phyloP scores from a whole-genome alignment of 2,329 filamentous ascomycete genomes.

The Monilinia fructigena region DNA sequence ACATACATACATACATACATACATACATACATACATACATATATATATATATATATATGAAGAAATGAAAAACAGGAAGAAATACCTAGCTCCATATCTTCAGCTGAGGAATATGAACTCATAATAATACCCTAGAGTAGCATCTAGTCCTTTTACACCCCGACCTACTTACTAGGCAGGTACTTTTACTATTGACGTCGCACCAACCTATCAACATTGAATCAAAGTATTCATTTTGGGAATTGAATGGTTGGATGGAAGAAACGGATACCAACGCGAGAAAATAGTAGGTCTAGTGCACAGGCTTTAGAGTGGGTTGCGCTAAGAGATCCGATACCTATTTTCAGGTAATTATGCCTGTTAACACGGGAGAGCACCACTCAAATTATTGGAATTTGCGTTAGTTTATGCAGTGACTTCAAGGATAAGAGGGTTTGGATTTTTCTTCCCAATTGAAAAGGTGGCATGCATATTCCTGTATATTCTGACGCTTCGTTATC shows the following conservation, averaged over 20 bases:
- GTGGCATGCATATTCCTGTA: not conserved
- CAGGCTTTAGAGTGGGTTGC: not conserved
- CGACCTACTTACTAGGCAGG: not conserved
- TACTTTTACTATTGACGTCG: not conserved
- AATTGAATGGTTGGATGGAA: not conserved
- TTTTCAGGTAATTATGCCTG: not conserved
- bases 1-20: not conserved
- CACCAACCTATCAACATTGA: not conserved
- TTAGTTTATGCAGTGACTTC: too few species aligned
- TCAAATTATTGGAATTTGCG: not conserved
- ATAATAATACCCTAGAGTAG: not conserved
- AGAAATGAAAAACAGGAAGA: not conserved
- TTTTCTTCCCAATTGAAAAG: not conserved
- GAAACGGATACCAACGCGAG: not conserved
- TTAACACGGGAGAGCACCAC: not conserved
- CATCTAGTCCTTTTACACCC: not conserved
- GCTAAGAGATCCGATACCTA: not conserved
- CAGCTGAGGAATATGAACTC: not conserved
- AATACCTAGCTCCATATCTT: not conserved
- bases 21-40: not conserved
- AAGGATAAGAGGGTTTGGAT: not conserved
- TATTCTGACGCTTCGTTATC: not conserved
- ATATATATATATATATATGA: too few species aligned
- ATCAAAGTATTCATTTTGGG: not conserved
- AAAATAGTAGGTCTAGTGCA: not conserved